These are phyloP conservation scores for Nicotiana rustica DNA, from an alignment of 305 asterid genomes.

Conservation along the genomic window DNA sequence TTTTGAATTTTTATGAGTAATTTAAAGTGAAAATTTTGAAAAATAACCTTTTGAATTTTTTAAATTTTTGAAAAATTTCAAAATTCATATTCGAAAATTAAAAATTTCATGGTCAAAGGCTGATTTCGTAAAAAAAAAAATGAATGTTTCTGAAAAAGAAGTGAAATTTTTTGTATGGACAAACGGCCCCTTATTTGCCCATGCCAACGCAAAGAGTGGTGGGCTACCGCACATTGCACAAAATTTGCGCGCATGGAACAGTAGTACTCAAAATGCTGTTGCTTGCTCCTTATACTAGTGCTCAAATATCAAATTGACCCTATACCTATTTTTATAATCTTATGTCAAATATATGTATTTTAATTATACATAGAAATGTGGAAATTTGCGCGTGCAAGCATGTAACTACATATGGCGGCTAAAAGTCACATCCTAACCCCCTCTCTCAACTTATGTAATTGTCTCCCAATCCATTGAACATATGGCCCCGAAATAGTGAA, in stretches of 20 bases:
- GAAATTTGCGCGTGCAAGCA: conserved; percentile 52
- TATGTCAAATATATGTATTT: not conserved
- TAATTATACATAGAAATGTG: not conserved
- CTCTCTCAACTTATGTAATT: conserved; percentile 44
- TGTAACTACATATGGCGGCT: conserved; percentile 48
- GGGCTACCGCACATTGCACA: conserved; percentile 48
- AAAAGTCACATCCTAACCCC: conserved; percentile 48
- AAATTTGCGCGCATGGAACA: conserved; percentile 60
- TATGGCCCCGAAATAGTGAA: conserved; percentile 13
- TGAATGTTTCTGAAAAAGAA: too few species aligned
- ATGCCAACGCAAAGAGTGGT: conserved; percentile 42
- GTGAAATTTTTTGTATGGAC: too few species aligned
- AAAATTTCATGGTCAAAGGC: too few species aligned
- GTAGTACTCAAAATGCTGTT: conserved; percentile 49
- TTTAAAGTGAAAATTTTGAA: too few species aligned
- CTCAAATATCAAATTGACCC: conserved; percentile 34
- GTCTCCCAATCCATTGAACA: conserved; percentile 39
- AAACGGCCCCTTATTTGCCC: not conserved
- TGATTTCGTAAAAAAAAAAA: too few species aligned
- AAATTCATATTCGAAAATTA: too few species aligned
- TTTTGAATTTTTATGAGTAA: too few species aligned
- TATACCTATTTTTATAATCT: not conserved
- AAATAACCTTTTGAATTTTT: too few species aligned
- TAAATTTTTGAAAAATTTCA: too few species aligned
- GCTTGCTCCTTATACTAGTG: conserved; percentile 32